Conservation (phyloP, 345 rosid genomes). For the Gossypium sturtianum region DNA sequence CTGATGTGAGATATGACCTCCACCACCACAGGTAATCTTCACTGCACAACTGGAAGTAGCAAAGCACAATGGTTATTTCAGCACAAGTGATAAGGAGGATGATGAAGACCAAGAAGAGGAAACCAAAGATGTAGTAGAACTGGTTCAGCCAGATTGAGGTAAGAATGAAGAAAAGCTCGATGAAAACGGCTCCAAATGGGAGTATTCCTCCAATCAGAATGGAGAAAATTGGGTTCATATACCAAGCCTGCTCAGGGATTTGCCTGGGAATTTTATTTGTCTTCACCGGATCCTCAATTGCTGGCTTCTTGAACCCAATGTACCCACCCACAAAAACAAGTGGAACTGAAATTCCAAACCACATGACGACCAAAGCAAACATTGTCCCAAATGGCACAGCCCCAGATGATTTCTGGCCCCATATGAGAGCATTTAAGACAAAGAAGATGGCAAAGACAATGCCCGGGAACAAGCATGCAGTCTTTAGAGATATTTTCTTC, state of each 20-base stretch:
- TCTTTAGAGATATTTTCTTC: neutral
- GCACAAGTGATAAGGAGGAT: constrained; percentile 74
- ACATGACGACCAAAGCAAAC: constrained; percentile 65
- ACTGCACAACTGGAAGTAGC: constrained; percentile 81
- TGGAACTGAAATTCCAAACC: constrained; percentile 82
- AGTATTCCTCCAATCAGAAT: constrained; percentile 72
- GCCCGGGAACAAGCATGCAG: constrained; percentile 49
- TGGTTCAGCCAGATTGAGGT: constrained; percentile 91
- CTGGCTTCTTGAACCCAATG: constrained; percentile 65
- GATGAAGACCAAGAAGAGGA: constrained; percentile 66
- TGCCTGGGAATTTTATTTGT: constrained; percentile 80
- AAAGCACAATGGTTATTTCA: constrained; percentile 66
- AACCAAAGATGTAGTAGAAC: constrained; percentile 81
- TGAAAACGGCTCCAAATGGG: constrained; percentile 80
- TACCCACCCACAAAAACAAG: constrained; percentile 63
- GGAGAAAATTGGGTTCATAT: constrained; percentile 75
- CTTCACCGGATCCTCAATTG: constrained; percentile 70
- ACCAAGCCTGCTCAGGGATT: constrained; percentile 85
- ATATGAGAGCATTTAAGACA: constrained; percentile 62
- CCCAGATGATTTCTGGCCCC: constrained; percentile 85
- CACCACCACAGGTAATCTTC: constrained; percentile 89
- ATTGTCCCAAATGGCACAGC: constrained; percentile 89
- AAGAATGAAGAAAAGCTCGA: constrained; percentile 80
- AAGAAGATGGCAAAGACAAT: constrained; percentile 59
- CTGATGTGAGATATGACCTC: constrained; percentile 85